Conservation (phyloP, 495 filamentous ascomycete species). For the Rhypophila decipiens region DNA sequence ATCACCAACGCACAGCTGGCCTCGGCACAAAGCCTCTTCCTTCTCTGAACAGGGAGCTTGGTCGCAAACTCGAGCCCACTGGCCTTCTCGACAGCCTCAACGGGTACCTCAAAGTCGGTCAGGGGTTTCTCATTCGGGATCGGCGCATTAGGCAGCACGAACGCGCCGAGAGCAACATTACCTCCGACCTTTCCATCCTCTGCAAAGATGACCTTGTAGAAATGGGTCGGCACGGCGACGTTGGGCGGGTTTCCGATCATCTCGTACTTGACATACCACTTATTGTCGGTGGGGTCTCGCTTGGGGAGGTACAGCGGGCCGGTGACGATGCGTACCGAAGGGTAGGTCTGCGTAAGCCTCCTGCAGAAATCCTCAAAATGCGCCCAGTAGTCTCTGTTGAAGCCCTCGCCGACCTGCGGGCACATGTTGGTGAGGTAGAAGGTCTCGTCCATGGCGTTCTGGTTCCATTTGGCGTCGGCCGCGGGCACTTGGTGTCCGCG, state of each 20-base stretch:
- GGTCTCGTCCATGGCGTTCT: conserved; percentile 88
- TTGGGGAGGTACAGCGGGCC: conserved; percentile 89
- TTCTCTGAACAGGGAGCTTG: conserved; percentile 63
- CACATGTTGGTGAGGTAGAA: conserved; percentile 95
- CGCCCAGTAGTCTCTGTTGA: conserved; percentile 98
- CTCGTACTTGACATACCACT: conserved; percentile 93
- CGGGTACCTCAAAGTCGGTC: conserved; percentile 84
- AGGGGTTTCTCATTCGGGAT: conserved; percentile 82
- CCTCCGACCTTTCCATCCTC: conserved; percentile 67
- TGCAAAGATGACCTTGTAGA: conserved; percentile 96
- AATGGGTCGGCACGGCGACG: conserved; percentile 94
- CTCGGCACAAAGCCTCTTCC: conserved; percentile 80
- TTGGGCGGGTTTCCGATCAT: conserved; percentile 94
- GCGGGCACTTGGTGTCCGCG: conserved; percentile 97
- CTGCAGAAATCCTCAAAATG: conserved; percentile 98
- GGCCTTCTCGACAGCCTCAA: conserved; percentile 87
- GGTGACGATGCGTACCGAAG: conserved; percentile 84
- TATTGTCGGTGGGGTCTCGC: conserved; percentile 68
- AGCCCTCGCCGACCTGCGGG: conserved; percentile 93
- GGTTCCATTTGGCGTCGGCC: conserved; percentile 92
- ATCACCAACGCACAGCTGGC: conserved; percentile 72
- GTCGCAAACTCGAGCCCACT: conserved; percentile 85
- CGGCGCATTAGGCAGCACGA: conserved; percentile 88
- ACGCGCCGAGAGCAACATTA: conserved; percentile 84
- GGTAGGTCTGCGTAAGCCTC: conserved; percentile 68